Evolutionary conservation across 139 green algal genomes (phyloP).

Genomic region (Chlorella sp.): DNA sequence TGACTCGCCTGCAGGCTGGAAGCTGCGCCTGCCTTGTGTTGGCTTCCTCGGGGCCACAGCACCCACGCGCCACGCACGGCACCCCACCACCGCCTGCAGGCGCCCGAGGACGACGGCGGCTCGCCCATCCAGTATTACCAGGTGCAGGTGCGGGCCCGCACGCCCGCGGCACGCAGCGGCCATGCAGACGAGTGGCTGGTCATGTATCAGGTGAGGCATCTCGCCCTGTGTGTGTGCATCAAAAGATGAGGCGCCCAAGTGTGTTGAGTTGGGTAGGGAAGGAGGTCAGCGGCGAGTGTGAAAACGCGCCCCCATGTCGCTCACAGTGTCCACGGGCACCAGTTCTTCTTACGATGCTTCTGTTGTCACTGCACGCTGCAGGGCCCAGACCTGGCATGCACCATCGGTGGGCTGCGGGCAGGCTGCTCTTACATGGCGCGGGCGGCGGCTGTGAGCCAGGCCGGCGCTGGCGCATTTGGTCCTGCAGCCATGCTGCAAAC

Average conservation of each 20-base stretch:
- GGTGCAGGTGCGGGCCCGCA: constrained; percentile 73
- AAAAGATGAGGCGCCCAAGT: too few relatives aligned
- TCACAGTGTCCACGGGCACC: too few relatives aligned
- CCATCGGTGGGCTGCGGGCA: constrained; percentile 64
- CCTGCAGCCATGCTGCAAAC: constrained; percentile 56
- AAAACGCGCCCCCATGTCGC: too few relatives aligned
- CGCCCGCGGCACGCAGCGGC: constrained; percentile 45
- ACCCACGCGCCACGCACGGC: background rate
- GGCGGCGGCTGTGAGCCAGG: constrained; percentile 56
- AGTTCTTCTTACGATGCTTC: background rate
- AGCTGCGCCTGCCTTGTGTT: background rate
- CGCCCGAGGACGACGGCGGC: constrained; percentile 66
- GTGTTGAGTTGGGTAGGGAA: too few relatives aligned
- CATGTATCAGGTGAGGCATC: constrained; percentile 65
- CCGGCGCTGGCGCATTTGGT: constrained; percentile 55
- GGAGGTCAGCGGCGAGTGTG: too few relatives aligned
- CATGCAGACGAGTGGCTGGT: constrained; percentile 70
- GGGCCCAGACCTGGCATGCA: constrained; percentile 61
- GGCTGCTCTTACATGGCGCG: constrained; percentile 74
- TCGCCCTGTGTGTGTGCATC: background rate
- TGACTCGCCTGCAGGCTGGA: background rate
- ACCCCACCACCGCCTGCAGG: background rate
- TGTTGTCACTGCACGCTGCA: constrained; percentile 7
- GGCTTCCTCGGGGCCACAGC: background rate
- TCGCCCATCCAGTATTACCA: constrained; percentile 51